Evolutionary conservation across 768 basidiomycete genomes (phyloP).

Genomic region (Lactifluus volemus): DNA sequence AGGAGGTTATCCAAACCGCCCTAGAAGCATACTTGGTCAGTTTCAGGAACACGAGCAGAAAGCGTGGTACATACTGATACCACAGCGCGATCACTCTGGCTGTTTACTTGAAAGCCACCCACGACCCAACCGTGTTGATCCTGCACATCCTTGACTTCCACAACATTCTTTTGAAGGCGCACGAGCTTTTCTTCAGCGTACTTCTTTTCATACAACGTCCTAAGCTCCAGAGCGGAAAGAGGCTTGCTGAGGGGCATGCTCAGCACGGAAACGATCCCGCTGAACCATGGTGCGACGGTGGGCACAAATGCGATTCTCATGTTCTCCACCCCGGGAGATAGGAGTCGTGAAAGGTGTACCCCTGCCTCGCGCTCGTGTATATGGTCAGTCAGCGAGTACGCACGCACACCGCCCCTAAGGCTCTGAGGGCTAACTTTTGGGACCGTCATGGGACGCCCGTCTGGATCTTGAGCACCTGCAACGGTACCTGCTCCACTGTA

Average conservation of each 20-base stretch:
- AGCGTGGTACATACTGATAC: constrained; percentile 59
- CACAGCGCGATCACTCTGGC: constrained; percentile 81
- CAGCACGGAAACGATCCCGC: constrained; percentile 84
- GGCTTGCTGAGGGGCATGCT: constrained; percentile 68
- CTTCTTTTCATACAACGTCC: constrained; percentile 62
- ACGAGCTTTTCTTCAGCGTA: constrained; percentile 74
- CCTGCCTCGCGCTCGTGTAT: constrained; percentile 98
- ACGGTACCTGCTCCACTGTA: constrained; percentile 94
- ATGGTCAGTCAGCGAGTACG: constrained; percentile 92
- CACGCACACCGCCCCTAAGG: constrained; percentile 65
- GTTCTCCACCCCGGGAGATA: constrained; percentile 27
- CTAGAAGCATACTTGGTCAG: constrained; percentile 30
- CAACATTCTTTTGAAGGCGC: constrained; percentile 56
- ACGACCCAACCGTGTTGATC: constrained; percentile 83
- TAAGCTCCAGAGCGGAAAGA: constrained; percentile 65
- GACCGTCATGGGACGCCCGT: constrained; percentile 62
- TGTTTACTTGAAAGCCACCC: constrained; percentile 92
- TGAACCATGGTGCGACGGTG: constrained; percentile 88
- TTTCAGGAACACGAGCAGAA: neutral
- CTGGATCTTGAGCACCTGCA: constrained; percentile 48
- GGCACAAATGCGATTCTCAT: constrained; percentile 81
- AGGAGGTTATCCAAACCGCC: constrained; percentile 94
- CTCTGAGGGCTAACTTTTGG: constrained; percentile 78
- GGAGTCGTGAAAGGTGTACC: constrained; percentile 63
- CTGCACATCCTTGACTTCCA: constrained; percentile 65